Conservation (phyloP, 1,139 yeast genomes). For the Pichia sp. region DNA sequence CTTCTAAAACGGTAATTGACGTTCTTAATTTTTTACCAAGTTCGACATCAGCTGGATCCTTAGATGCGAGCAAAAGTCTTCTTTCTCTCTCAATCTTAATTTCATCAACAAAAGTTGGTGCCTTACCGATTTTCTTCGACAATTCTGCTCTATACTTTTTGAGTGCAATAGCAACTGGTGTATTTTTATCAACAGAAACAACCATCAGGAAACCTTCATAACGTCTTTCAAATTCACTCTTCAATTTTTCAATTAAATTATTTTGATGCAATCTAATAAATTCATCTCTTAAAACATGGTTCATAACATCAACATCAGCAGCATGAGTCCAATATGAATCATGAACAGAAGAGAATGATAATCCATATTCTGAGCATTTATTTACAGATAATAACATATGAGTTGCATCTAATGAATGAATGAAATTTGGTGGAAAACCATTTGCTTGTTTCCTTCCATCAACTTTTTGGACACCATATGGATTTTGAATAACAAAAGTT, state of each 20-base stretch:
- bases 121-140: constrained; percentile 46
- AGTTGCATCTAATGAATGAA: constrained; percentile 93
- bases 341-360: constrained; percentile 93
- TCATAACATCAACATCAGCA: constrained; percentile 69
- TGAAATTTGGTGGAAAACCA: constrained; percentile 94
- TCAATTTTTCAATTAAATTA: constrained; percentile 62
- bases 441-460: constrained; percentile 84
- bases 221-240: constrained; percentile 74
- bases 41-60: constrained; percentile 41
- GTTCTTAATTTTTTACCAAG: constrained; percentile 60
- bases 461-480: constrained; percentile 74
- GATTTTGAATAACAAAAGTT: constrained; percentile 75
- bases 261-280: constrained; percentile 73
- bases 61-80: constrained; percentile 47
- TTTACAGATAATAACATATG: constrained; percentile 91
- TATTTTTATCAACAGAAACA: constrained; percentile 45
- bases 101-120: constrained; percentile 66
- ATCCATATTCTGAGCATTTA: constrained; percentile 58
- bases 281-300: constrained; percentile 63
- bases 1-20: constrained; percentile 60
- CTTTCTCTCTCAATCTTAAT: constrained; percentile 64
- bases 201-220: constrained; percentile 67
- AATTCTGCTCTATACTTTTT: constrained; percentile 45
- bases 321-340: constrained; percentile 99
- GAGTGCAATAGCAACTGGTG: constrained; percentile 50